A percentile compares a stretch with the other conserved stretches of the same genome.
phyloP scores from a whole-genome alignment of 768 basidiomycete genomes.

The Leccinum ochraceum region DNA sequence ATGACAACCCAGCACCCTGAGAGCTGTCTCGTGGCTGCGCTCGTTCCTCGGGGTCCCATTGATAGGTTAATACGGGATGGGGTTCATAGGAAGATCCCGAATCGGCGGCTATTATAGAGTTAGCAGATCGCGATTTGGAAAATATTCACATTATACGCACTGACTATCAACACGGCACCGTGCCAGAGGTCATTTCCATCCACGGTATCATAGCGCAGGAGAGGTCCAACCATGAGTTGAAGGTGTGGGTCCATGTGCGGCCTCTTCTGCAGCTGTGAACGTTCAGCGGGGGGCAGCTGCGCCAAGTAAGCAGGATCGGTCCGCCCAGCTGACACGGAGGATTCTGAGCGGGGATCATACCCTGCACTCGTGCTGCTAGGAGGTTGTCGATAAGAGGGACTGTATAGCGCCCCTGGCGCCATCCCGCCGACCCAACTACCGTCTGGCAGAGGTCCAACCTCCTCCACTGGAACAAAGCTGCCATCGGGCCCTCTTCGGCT shows the following conservation, averaged over 20 bases:
- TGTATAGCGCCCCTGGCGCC: conserved; percentile 35
- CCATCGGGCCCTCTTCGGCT: conserved; percentile 50
- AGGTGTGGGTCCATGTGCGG: conserved; percentile 80
- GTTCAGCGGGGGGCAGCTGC: conserved; percentile 59
- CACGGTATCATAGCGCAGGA: conserved; percentile 88
- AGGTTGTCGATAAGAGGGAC: conserved; percentile 7
- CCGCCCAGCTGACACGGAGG: conserved; percentile 5
- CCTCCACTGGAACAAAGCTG: conserved; percentile 53
- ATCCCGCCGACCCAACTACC: conserved; percentile 58
- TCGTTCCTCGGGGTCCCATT: conserved; percentile 66
- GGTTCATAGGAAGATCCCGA: conserved; percentile 78
- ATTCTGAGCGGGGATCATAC: conserved; percentile 23
- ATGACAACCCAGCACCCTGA: conserved; percentile 34
- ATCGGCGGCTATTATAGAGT: conserved; percentile 63
- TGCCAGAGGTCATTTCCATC: conserved; percentile 79
- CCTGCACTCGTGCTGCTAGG: conserved; percentile 30
- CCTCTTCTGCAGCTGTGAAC: conserved; percentile 57
- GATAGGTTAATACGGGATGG: conserved; percentile 64
- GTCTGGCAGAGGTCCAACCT: conserved; percentile 62
- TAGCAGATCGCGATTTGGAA: background rate
- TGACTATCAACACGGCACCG: conserved; percentile 87
- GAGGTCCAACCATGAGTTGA: conserved; percentile 89
- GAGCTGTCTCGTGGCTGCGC: conserved; percentile 13
- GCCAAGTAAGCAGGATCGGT: conserved; percentile 40
- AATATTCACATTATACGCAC: conserved; percentile 46